These are phyloP conservation scores for Ceratopteris richardii DNA, from an alignment of 75 land plant species.

Conservation along the genomic window DNA sequence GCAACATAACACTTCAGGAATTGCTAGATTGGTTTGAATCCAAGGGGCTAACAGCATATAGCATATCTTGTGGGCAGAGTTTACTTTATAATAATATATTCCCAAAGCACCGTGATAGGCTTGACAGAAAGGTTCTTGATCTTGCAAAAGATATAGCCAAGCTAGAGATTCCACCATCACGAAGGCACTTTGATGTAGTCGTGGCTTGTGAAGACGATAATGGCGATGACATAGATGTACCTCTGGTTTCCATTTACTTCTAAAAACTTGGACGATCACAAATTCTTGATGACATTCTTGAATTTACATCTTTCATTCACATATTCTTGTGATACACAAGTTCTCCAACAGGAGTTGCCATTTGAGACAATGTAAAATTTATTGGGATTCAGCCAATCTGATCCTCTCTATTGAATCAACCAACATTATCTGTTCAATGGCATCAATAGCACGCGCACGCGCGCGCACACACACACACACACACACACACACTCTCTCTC, in stretches of 20 bases:
- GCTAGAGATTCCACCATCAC: slow-evolving; percentile 50
- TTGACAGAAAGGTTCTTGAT: slow-evolving; percentile 60
- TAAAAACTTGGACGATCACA: neutral
- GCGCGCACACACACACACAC: too few relatives aligned
- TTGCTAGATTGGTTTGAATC: slow-evolving; percentile 62
- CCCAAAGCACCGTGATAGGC: slow-evolving; percentile 66
- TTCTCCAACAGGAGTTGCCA: too few relatives aligned
- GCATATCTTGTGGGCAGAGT: slow-evolving; percentile 77
- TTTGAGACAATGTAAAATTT: too few relatives aligned
- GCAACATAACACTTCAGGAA: slow-evolving; percentile 58
- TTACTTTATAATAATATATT: slow-evolving; percentile 81
- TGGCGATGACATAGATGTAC: slow-evolving; percentile 79
- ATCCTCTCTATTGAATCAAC: neutral
- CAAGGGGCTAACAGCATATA: slow-evolving; percentile 75
- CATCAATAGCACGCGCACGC: too few relatives aligned
- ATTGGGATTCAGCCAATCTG: too few relatives aligned
- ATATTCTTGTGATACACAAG: neutral
- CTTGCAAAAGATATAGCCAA: slow-evolving; percentile 70
- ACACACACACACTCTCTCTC: too few relatives aligned
- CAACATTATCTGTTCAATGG: neutral
- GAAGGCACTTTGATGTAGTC: slow-evolving; percentile 75
- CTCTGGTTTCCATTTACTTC: slow-evolving; percentile 71
- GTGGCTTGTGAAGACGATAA: slow-evolving; percentile 95
- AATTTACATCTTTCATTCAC: neutral
- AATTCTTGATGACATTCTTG: neutral